phyloP scores from a whole-genome alignment of 495 filamentous ascomycete species.

The Hyaloscypha variabilis region DNA sequence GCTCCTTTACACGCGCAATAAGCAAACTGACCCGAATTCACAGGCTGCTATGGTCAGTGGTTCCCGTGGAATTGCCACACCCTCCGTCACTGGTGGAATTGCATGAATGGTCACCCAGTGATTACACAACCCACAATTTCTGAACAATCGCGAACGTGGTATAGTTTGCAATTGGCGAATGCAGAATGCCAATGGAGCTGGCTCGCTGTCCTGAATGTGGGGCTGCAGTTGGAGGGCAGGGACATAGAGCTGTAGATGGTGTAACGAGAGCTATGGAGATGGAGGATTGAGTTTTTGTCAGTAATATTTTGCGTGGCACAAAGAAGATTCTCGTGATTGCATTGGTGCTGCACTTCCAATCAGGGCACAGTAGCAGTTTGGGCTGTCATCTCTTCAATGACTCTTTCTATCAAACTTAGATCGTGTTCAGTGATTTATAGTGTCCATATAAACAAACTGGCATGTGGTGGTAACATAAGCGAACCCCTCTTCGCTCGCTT shows the following conservation, averaged over 20 bases:
- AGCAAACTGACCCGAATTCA: not conserved
- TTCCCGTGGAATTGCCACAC: conserved; percentile 29
- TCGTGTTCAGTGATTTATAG: too few species aligned
- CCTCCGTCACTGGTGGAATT: conserved; percentile 22
- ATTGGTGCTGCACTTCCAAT: too few species aligned
- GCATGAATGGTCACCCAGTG: not conserved
- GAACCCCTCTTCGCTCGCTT: not conserved
- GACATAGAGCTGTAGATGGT: conserved; percentile 44
- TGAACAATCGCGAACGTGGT: not conserved
- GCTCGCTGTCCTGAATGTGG: conserved; percentile 56
- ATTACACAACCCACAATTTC: not conserved
- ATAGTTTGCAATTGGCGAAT: conserved; percentile 59
- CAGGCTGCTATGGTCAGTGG: conserved; percentile 35
- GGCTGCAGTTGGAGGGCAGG: conserved; percentile 46
- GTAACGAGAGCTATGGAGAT: conserved; percentile 32
- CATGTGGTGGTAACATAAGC: not conserved
- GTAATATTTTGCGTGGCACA: too few species aligned
- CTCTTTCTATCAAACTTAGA: too few species aligned
- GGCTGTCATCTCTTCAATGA: too few species aligned
- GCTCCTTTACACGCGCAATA: too few species aligned
- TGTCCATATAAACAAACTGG: too few species aligned
- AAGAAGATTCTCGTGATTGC: too few species aligned
- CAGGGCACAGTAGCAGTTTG: too few species aligned
- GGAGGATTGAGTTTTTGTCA: not conserved
- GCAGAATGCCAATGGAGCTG: conserved; percentile 56